Base-by-base conservation (phyloP, 164 flowering plant species). In the Vitis riparia region DNA sequence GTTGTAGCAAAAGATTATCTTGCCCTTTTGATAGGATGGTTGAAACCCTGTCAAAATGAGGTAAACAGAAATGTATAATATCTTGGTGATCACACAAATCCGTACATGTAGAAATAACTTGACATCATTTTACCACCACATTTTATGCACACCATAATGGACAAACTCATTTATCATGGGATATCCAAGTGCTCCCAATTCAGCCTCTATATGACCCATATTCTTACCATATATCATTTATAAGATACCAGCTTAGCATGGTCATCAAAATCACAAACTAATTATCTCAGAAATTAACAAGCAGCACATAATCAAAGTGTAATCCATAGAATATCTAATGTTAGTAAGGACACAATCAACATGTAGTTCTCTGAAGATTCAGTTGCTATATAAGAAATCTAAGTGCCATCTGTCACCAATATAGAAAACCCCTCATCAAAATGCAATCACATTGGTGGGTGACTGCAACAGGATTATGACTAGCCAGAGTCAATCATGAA, bases 1-100 rank as follows among this genome's bases (percentile, higher is more conserved):
- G 89, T 66, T 82, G 86, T 59, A 80, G 75, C 75, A 81, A 72
- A 27, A 85, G 56, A 78, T 75, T 84, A 15, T 91, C 89, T 11
- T 75, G 80, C 55, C 84, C 86, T 74, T 77, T 85, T 8, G 86
- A 69, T 37, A 75, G 59, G 5, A 73, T 57, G 5, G 82, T 55
- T 8, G 83, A 71, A 52, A 75, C 64, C 80, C 97, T 86, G 76
- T 62, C 37, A 16, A 49, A 49, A 29, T 11, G 11, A 55, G 32
- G 52, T 19, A 7, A 52, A 29, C 27, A 23, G 27, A 23, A 23
- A 23, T 23, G 27, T 23, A 23, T 23, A 23, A 23, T 23, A 23
- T 23, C 27, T 23, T 23, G 27, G 27, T 23, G 27, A n/a, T 0
- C 9, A 55, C 17, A 3, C 9, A 13, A 8, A 32, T 56, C 19